A percentile compares a stretch with the other conserved stretches of the same genome.
These are phyloP conservation scores for Carex pumila DNA, from an alignment of 176 grass and related monocot genomes.

Conservation along the genomic window DNA sequence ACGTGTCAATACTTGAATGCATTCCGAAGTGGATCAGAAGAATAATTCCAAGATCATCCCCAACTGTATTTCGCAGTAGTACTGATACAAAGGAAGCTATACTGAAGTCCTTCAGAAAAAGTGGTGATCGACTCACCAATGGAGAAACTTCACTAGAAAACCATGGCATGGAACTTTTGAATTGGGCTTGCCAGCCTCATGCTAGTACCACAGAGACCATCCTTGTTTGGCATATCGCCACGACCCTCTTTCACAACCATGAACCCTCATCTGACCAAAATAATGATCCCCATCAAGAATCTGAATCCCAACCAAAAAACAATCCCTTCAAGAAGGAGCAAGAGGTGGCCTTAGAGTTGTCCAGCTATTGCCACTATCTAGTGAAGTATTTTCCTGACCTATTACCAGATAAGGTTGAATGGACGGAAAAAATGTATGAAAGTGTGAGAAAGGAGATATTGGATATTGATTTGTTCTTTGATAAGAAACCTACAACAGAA, in stretches of 20 bases:
- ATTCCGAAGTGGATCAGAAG: neutral
- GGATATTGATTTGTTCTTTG: neutral
- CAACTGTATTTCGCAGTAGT: neutral
- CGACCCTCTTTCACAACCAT: neutral
- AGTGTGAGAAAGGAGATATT: neutral
- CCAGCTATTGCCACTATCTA: neutral
- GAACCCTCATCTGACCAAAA: neutral
- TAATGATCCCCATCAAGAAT: neutral
- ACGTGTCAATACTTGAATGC: too few species aligned
- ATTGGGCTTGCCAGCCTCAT: neutral
- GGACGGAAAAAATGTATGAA: neutral
- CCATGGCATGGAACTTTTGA: neutral
- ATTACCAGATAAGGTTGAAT: neutral
- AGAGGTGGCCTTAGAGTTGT: neutral
- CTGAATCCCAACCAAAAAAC: neutral
- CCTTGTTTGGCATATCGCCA: neutral
- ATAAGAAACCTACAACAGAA: neutral
- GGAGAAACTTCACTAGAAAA: neutral
- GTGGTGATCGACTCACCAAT: too few species aligned
- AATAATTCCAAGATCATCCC: neutral
- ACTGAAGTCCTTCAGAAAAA: neutral
- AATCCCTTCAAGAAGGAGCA: neutral
- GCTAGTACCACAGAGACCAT: neutral
- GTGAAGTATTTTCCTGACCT: neutral
- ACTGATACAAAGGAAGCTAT: neutral